Percentiles rank a stretch among this genome's conserved stretches.
Evolutionary conservation across 1,139 yeast species (phyloP).

Genomic region (Ogataea hybrid): DNA sequence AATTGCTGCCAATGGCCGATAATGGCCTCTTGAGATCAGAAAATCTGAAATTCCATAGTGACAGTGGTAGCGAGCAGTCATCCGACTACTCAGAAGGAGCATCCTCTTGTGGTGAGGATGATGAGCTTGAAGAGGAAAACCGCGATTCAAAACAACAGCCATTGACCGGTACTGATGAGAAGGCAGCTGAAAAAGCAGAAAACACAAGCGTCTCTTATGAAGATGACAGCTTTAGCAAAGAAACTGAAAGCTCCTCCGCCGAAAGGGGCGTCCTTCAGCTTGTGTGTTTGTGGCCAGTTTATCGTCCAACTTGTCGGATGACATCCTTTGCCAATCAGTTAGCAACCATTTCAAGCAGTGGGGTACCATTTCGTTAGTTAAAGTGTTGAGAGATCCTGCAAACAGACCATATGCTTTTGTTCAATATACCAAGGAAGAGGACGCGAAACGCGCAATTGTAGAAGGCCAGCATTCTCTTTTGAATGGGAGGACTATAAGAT

Average conservation of each 20-base stretch:
- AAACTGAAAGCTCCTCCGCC: conserved; percentile 14
- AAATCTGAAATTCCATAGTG: conserved; percentile 14
- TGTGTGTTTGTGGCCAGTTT: conserved; percentile 89
- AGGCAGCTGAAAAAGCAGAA: conserved; percentile 1
- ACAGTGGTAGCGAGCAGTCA: conserved; percentile 18
- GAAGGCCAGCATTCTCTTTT: conserved; percentile 68
- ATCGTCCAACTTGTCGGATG: conserved; percentile 62
- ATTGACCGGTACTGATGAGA: neutral
- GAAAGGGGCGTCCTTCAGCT: conserved; percentile 63
- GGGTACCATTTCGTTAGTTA: conserved; percentile 73
- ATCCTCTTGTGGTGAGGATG: conserved; percentile 15
- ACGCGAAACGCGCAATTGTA: conserved; percentile 65
- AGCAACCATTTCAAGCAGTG: conserved; percentile 58
- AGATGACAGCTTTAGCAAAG: conserved; percentile 19
- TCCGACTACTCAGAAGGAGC: conserved; percentile 19
- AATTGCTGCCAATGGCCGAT: conserved; percentile 13
- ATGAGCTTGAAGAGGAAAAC: conserved; percentile 7
- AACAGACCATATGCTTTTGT: conserved; percentile 95
- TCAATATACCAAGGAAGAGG: conserved; percentile 71
- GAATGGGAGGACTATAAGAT: conserved; percentile 75
- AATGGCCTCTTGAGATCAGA: conserved; percentile 11
- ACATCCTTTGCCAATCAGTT: conserved; percentile 66
- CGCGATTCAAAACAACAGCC: no score
- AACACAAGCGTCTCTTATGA: conserved; percentile 15
- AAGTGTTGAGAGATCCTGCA: conserved; percentile 77